These are phyloP conservation scores for Epichloe bromicola DNA, from an alignment of 2,329 filamentous ascomycete genomes.

Conservation along the genomic window DNA sequence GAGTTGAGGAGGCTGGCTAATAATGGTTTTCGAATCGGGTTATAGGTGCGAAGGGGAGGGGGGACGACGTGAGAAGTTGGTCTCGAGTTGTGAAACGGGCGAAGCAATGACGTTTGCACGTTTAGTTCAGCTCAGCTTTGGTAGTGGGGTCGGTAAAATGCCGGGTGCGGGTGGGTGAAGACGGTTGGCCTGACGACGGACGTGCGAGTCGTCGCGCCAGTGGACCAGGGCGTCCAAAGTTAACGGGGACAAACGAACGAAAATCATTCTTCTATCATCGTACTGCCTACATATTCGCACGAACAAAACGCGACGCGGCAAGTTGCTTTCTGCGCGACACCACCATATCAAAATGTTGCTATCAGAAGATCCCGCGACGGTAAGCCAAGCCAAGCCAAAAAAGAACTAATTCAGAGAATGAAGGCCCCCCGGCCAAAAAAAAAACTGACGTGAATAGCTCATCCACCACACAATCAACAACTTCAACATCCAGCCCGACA, in stretches of 20 bases:
- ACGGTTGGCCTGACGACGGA: slow-evolving; percentile 5
- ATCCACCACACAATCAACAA: slow-evolving; percentile 80
- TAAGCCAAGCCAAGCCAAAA: slow-evolving; percentile 38
- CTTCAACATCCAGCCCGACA: slow-evolving; percentile 90
- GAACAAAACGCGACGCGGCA: neutral
- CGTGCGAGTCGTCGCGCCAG: too few relatives aligned
- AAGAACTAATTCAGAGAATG: neutral
- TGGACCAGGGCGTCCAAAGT: neutral
- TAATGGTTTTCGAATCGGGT: neutral
- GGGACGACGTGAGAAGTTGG: neutral
- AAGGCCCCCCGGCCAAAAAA: neutral
- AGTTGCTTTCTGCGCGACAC: neutral
- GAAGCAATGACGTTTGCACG: slow-evolving; percentile 1
- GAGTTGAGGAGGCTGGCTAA: neutral
- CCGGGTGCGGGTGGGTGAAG: slow-evolving; percentile 1
- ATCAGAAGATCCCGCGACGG: slow-evolving; percentile 80
- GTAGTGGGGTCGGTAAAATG: neutral
- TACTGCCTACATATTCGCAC: neutral
- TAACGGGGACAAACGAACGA: too few relatives aligned
- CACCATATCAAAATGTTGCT: slow-evolving; percentile 60
- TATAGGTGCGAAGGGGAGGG: neutral
- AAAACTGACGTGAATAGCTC: neutral
- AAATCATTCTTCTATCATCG: neutral
- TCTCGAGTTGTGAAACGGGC: neutral
- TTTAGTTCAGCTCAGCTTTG: too few relatives aligned